These are phyloP conservation scores for Blastobotrys americana DNA, from an alignment of 805 yeast species.

Conservation along the genomic window DNA sequence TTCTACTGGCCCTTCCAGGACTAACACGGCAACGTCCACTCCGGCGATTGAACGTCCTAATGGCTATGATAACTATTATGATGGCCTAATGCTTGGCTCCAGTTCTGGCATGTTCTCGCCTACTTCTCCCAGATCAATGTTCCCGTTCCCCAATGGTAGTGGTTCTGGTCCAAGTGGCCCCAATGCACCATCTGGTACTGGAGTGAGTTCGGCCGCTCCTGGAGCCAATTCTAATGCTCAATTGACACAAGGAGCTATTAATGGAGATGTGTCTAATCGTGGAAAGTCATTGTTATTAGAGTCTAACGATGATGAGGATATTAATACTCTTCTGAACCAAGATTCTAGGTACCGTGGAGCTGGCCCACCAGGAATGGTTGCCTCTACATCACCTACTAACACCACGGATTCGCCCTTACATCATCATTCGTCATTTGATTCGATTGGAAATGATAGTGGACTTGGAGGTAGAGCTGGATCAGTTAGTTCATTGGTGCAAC, in stretches of 20 bases:
- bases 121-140: conserved; percentile 21
- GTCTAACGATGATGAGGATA: conserved; percentile 26
- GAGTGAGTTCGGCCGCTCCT: not conserved
- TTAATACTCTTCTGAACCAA: not conserved
- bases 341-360: not conserved
- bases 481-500: not conserved
- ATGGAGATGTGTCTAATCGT: not conserved
- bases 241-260: not conserved
- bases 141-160: conserved; percentile 12
- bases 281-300: conserved; percentile 29
- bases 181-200: not conserved
- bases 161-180: conserved; percentile 8
- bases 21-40: not conserved
- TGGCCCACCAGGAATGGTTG: conserved; percentile 1
- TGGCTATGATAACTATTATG: not conserved
- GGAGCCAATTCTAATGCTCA: not conserved
- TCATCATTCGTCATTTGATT: not conserved
- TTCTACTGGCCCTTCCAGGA: not conserved
- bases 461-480: not conserved
- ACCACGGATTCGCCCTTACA: not conserved
- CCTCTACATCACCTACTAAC: conserved; percentile 1
- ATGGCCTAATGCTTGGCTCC: not conserved
- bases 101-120: conserved; percentile 19
- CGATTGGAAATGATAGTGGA: not conserved
- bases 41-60: not conserved